phyloP scores from a whole-genome alignment of 2,329 filamentous ascomycete genomes.

The Sordariomycetes sp. region DNA sequence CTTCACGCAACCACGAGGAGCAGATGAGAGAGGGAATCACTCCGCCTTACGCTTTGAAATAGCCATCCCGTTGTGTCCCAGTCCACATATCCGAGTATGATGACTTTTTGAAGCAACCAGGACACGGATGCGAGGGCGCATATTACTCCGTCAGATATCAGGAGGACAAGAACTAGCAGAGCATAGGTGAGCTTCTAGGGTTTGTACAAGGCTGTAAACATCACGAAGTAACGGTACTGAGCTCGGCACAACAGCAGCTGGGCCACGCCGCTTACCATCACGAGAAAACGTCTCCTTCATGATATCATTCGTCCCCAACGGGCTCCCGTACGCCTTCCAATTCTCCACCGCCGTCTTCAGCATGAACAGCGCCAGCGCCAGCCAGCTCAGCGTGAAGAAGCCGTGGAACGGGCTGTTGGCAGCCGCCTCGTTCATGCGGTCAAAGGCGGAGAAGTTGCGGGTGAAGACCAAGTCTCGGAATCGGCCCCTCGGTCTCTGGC shows the following conservation, averaged over 20 bases:
- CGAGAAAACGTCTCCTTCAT: slow-evolving; percentile 50
- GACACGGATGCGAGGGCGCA: slow-evolving; percentile 52
- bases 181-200: neutral
- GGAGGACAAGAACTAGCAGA: slow-evolving; percentile 31
- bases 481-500: slow-evolving; percentile 9
- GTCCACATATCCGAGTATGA: slow-evolving; percentile 43
- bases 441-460: slow-evolving; percentile 59
- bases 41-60: slow-evolving; percentile 45
- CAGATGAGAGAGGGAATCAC: neutral
- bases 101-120: slow-evolving; percentile 48
- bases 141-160: slow-evolving; percentile 56
- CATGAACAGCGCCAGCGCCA: slow-evolving; percentile 52
- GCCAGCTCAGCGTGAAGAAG: slow-evolving; percentile 72
- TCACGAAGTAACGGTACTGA: neutral
- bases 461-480: slow-evolving; percentile 52
- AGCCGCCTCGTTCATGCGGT: slow-evolving; percentile 52
- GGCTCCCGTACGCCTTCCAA: slow-evolving; percentile 53
- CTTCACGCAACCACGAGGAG: neutral
- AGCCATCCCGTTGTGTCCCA: slow-evolving; percentile 63
- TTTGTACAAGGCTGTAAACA: neutral
- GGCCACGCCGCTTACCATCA: slow-evolving; percentile 23
- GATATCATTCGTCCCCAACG: slow-evolving; percentile 60
- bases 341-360: slow-evolving; percentile 55
- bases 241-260: neutral
- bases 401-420: slow-evolving; percentile 62